Evolutionary conservation across 331 rosid species (phyloP).

Genomic region (Malus hybrid): DNA sequence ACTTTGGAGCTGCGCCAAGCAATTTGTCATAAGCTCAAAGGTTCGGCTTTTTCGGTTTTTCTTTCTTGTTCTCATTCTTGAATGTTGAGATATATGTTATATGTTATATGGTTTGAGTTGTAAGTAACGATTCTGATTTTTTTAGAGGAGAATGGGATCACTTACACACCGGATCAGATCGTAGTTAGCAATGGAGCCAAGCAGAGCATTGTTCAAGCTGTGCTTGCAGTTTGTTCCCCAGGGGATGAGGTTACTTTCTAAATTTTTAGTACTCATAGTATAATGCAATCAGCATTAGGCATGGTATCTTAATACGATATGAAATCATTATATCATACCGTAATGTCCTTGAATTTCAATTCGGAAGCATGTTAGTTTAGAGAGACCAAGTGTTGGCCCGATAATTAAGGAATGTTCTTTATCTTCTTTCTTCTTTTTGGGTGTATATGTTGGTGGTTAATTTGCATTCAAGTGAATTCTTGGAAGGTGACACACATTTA

Average conservation of each 20-base stretch:
- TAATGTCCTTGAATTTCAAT: no score
- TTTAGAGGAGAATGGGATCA: conserved; percentile 78
- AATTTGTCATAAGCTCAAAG: conserved; percentile 71
- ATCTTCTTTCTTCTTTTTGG: not conserved
- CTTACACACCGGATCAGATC: conserved; percentile 65
- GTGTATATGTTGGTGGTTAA: not conserved
- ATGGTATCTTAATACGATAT: not conserved
- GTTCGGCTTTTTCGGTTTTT: conserved; percentile 18
- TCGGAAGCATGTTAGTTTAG: not conserved
- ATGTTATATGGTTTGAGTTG: not conserved
- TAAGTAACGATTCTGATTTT: not conserved
- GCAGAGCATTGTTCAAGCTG: conserved; percentile 69
- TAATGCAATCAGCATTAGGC: not conserved
- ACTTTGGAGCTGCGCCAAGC: conserved; percentile 68
- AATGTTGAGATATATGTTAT: not conserved
- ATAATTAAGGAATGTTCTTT: not conserved
- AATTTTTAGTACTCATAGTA: not conserved
- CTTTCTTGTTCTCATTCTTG: not conserved
- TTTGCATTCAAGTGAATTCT: not conserved
- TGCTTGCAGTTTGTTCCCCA: conserved; percentile 76
- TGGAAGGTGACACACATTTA: not conserved
- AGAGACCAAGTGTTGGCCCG: not conserved
- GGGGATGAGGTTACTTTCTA: conserved; percentile 61
- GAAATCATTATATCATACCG: not conserved
- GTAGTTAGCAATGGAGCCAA: conserved; percentile 87